phyloP scores from a whole-genome alignment of 2,329 filamentous ascomycete species.

The Ceratocystis ficicola region DNA sequence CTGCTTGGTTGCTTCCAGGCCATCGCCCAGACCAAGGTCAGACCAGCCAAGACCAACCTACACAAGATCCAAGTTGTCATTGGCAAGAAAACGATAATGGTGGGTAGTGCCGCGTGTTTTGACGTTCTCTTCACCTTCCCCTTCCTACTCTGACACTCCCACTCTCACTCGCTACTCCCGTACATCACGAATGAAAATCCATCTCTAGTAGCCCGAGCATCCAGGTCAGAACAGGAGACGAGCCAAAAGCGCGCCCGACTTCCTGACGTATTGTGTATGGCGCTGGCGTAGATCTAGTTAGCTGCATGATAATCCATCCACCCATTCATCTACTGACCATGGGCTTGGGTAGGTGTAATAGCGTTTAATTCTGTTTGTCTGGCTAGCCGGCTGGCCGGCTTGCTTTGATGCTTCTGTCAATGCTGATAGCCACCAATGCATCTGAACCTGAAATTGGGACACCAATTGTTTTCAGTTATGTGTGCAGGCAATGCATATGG shows the following conservation, averaged over 20 bases:
- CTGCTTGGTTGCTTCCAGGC: neutral
- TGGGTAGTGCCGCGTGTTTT: no score
- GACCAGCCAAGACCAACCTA: no score
- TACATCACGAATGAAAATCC: neutral
- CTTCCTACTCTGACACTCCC: neutral
- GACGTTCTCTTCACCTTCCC: no score
- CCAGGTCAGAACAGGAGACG: neutral
- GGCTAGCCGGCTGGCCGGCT: no score
- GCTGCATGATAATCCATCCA: slow-evolving; percentile 3
- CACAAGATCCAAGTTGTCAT: no score
- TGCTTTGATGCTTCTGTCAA: no score
- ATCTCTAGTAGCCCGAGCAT: neutral
- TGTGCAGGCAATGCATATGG: neutral
- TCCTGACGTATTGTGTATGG: neutral
- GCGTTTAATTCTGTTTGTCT: neutral
- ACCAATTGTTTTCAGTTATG: neutral
- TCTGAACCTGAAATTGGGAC: neutral
- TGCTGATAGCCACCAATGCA: neutral
- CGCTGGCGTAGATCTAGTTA: neutral
- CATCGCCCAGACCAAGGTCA: neutral
- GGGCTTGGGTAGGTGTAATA: neutral
- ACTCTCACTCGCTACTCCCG: neutral
- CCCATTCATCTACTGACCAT: neutral
- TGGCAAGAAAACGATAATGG: no score
- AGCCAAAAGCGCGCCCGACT: neutral